Percentiles rank a stretch among this genome's conserved stretches.
These are phyloP conservation scores for Lactarius sanguifluus DNA, from an alignment of 768 basidiomycete genomes.

Conservation along the genomic window DNA sequence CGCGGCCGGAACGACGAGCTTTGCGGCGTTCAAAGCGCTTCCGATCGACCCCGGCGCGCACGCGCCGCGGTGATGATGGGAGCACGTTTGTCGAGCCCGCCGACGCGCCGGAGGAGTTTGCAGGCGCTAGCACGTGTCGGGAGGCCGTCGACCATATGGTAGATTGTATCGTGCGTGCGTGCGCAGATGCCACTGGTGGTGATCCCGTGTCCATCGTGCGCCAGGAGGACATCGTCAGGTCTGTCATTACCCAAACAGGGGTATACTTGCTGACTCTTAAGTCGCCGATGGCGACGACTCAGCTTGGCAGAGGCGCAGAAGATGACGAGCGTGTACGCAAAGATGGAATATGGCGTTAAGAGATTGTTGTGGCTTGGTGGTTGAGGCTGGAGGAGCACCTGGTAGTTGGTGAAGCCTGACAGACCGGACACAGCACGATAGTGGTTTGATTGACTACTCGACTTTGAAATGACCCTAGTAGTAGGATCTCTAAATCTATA, in stretches of 20 bases:
- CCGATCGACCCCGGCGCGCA: slow-evolving; percentile 64
- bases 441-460: not conserved
- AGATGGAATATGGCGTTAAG: slow-evolving; percentile 94
- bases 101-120: slow-evolving; percentile 54
- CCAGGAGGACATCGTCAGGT: slow-evolving; percentile 81
- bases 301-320: slow-evolving; percentile 82
- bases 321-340: slow-evolving; percentile 83
- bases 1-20: slow-evolving; percentile 45
- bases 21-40: slow-evolving; percentile 78
- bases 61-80: slow-evolving; percentile 39
- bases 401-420: not conserved
- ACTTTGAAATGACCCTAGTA: not conserved
- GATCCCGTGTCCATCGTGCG: slow-evolving; percentile 49
- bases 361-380: slow-evolving; percentile 85
- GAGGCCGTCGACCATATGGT: slow-evolving; percentile 78
- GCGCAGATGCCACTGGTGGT: slow-evolving; percentile 54
- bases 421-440: not conserved
- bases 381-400: slow-evolving; percentile 34
- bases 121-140: slow-evolving; percentile 63
- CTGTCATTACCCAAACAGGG: slow-evolving; percentile 31
- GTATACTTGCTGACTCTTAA: slow-evolving; percentile 1
- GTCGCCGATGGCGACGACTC: slow-evolving; percentile 20
- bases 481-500: slow-evolving; percentile 10
- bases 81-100: slow-evolving; percentile 50
- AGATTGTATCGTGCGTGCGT: slow-evolving; percentile 64